These are phyloP conservation scores for Backusella mclennaniae DNA, from an alignment of 192 early-diverging fungal genomes.

Conservation along the genomic window DNA sequence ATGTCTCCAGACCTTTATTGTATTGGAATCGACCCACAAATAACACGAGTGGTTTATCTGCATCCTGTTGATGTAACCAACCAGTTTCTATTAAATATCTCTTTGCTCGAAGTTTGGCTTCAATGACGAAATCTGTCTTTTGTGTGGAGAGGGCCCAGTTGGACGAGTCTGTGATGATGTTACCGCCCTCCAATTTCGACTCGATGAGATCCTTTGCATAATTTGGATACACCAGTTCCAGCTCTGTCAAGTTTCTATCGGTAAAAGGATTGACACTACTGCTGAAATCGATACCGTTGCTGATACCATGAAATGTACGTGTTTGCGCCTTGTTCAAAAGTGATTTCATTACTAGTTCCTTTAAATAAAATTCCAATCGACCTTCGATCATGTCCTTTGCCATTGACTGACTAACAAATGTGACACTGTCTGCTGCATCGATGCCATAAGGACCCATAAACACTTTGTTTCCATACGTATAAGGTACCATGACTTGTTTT, in stretches of 20 bases:
- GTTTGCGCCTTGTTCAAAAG: conserved; percentile 43
- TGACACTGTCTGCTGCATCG: conserved; percentile 48
- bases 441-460: conserved; percentile 52
- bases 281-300: conserved; percentile 51
- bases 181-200: neutral
- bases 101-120: conserved; percentile 49
- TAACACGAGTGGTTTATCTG: conserved; percentile 41
- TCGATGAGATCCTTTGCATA: conserved; percentile 19
- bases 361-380: conserved; percentile 50
- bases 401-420: conserved; percentile 54
- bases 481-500: conserved; percentile 20
- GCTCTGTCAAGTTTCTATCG: conserved; percentile 26
- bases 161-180: neutral
- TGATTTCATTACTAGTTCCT: conserved; percentile 52
- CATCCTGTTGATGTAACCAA: conserved; percentile 36
- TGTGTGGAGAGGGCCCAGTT: neutral
- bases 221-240: conserved; percentile 39
- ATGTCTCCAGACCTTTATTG: conserved; percentile 55
- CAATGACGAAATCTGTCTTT: conserved; percentile 2
- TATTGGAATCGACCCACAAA: conserved; percentile 58
- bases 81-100: conserved; percentile 41
- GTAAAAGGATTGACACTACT: conserved; percentile 47
- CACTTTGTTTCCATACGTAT: conserved; percentile 47
- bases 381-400: conserved; percentile 56
- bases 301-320: conserved; percentile 50